Evolutionary conservation across 371 early-diverging fungal species (phyloP).

Genomic region (Blakeslea trispora): DNA sequence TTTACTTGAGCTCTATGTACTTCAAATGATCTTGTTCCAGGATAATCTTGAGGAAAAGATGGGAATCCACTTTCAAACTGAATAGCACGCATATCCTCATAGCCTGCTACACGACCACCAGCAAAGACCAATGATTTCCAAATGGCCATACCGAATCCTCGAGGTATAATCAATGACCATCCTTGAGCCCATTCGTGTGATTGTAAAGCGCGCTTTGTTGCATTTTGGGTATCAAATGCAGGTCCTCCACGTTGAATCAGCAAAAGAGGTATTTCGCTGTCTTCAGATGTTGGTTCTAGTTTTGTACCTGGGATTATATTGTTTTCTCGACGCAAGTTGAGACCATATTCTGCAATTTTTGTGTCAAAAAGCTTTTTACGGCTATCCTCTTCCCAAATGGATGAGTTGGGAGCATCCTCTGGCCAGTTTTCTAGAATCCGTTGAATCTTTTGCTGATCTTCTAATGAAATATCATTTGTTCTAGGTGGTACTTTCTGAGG

Average conservation of each 20-base stretch:
- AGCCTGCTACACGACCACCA: conserved; percentile 80
- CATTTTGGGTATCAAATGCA: not conserved
- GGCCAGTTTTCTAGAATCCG: conserved; percentile 64
- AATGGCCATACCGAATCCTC: conserved; percentile 81
- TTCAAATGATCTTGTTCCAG: conserved; percentile 60
- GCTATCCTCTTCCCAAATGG: conserved; percentile 61
- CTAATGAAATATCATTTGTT: conserved; percentile 32
- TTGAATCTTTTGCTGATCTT: conserved; percentile 24
- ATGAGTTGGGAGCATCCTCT: conserved; percentile 45
- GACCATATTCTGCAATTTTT: conserved; percentile 59
- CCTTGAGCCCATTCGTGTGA: conserved; percentile 50
- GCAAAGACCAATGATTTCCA: conserved; percentile 91
- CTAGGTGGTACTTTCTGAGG: conserved; percentile 71
- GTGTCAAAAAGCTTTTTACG: conserved; percentile 43
- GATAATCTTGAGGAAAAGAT: conserved; percentile 63
- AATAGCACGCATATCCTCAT: conserved; percentile 56
- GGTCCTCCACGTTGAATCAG: conserved; percentile 70
- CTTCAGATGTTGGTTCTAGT: conserved; percentile 51
- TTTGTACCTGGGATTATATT: conserved; percentile 40
- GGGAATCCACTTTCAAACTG: conserved; percentile 59
- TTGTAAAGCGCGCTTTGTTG: conserved; percentile 1
- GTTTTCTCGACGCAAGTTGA: conserved; percentile 69
- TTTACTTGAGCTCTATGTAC: conserved; percentile 16
- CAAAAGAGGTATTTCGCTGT: conserved; percentile 76
- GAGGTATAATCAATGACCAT: conserved; percentile 83